Evolutionary conservation across 345 rosid genomes (phyloP).

Genomic region (Arabidopsis thaliana): TAIR10.1 NC_003071.7:9298001-9298500

Average conservation of each 20-base stretch:
- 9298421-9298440: slow-evolving; percentile 32
- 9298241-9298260: slow-evolving; percentile 34
- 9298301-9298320: slow-evolving; percentile 39
- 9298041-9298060: too few relatives aligned
- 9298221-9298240: slow-evolving; percentile 29
- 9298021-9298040: too few relatives aligned
- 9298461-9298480: background rate
- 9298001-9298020: too few relatives aligned
- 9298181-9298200: slow-evolving; percentile 18
- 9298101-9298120: background rate
- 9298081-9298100: slow-evolving; percentile 15
- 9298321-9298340: slow-evolving; percentile 39
- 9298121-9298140: background rate
- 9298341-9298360: slow-evolving; percentile 59
- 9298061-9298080: background rate
- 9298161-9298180: background rate
- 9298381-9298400: slow-evolving; percentile 47
- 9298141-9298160: slow-evolving; percentile 12
- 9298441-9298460: slow-evolving; percentile 48
- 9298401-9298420: slow-evolving; percentile 38
- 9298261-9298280: slow-evolving; percentile 5
- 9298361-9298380: slow-evolving; percentile 54
- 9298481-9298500: too few relatives aligned
- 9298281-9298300: slow-evolving; percentile 12
- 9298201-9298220: slow-evolving; percentile 35